phyloP scores from a whole-genome alignment of 2,329 filamentous ascomycete genomes.

The Pseudopyrenochaeta lycopersici region DNA sequence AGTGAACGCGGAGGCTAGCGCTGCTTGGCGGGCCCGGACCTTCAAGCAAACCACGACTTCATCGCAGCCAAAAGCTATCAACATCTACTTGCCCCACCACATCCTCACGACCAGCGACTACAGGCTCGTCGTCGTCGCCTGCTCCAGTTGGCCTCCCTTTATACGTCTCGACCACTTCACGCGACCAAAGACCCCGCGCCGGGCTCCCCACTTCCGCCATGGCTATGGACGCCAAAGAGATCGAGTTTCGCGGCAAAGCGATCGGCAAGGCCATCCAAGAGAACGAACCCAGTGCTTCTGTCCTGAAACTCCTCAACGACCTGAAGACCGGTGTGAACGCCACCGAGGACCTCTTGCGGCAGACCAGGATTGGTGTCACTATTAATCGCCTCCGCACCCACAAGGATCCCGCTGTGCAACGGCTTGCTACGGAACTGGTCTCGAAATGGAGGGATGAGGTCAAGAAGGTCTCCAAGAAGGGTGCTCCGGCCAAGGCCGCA shows the following conservation, averaged over 20 bases:
- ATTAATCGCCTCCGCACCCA: conserved; percentile 87
- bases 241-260: conserved; percentile 78
- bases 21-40: conserved; percentile 24
- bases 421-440: conserved; percentile 82
- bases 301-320: conserved; percentile 77
- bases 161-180: neutral
- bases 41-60: conserved; percentile 22
- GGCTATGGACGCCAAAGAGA: conserved; percentile 82
- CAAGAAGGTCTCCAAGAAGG: conserved; percentile 58
- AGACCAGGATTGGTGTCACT: conserved; percentile 89
- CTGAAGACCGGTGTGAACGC: conserved; percentile 83
- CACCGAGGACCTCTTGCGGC: conserved; percentile 88
- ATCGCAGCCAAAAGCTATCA: conserved; percentile 9
- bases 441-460: conserved; percentile 86
- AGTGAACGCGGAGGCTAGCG: conserved; percentile 28
- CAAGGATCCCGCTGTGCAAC: conserved; percentile 76
- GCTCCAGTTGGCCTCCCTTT: neutral
- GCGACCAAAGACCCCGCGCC: conserved; percentile 15
- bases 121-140: neutral
- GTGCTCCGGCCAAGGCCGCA: conserved; percentile 30
- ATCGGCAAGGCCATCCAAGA: conserved; percentile 80
- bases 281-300: conserved; percentile 76
- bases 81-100: conserved; percentile 3
- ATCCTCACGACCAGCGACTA: neutral
- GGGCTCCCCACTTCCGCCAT: conserved; percentile 15